A percentile compares a stretch with the other conserved stretches of the same genome.
phyloP scores from a whole-genome alignment of 2,329 filamentous ascomycete species.

The Cordyceps cateniannulata region DNA sequence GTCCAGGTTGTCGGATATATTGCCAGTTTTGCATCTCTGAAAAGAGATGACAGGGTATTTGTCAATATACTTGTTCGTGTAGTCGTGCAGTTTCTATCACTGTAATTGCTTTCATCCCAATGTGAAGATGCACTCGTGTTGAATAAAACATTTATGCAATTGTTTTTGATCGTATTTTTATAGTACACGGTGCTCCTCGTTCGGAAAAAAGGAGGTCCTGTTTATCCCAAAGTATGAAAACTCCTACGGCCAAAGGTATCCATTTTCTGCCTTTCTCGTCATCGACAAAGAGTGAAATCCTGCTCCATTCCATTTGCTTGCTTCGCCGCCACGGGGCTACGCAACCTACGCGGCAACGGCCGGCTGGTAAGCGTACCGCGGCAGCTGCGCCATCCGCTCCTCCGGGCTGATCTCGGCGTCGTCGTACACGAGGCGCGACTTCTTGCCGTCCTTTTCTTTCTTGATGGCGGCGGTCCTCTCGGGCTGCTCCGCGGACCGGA shows the following conservation, averaged over 20 bases:
- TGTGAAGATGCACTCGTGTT: neutral
- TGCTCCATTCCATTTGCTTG: neutral
- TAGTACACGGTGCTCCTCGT: neutral
- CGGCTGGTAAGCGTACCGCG: constrained; percentile 61
- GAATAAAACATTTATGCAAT: neutral
- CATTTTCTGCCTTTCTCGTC: neutral
- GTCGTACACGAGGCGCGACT: constrained; percentile 70
- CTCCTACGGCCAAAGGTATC: constrained; percentile 1
- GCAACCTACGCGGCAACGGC: constrained; percentile 17
- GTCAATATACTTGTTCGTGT: constrained; percentile 3
- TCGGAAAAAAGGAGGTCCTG: neutral
- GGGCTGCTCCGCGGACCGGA: constrained; percentile 54
- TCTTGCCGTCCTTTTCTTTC: constrained; percentile 64
- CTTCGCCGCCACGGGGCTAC: neutral
- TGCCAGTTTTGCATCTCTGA: neutral
- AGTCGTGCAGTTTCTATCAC: neutral
- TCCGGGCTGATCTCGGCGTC: constrained; percentile 77
- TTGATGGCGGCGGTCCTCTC: constrained; percentile 46
- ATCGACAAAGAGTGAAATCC: neutral
- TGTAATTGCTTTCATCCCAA: neutral
- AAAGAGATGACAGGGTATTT: neutral
- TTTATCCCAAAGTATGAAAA: constrained; percentile 8
- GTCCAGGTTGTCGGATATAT: constrained; percentile 1
- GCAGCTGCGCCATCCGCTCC: constrained; percentile 77
- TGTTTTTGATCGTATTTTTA: neutral